A percentile compares a stretch with the other conserved stretches of the same genome.
Conservation (phyloP, 169 alveolate genomes). For the Prorocentrum cordatum region DNA sequence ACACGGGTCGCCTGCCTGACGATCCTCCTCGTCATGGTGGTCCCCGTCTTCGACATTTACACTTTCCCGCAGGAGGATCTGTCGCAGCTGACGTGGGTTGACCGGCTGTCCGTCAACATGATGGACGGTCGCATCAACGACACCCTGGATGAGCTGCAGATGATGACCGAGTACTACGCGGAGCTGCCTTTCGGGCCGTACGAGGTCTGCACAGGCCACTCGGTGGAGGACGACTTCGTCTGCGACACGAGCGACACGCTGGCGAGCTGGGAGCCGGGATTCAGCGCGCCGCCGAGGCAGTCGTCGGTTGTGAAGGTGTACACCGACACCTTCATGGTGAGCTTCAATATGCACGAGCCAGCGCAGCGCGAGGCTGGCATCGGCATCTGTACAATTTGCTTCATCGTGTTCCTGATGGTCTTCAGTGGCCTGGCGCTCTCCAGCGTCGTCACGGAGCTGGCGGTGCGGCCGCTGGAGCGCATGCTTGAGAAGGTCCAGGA, state of each 20-base stretch:
- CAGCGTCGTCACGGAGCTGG: conserved; percentile 42
- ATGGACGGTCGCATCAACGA: neutral
- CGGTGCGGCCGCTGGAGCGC: conserved; percentile 63
- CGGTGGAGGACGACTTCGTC: neutral
- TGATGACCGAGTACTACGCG: neutral
- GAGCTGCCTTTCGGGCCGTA: neutral
- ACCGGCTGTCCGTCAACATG: conserved; percentile 18
- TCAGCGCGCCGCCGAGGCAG: conserved; percentile 20
- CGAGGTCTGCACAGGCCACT: neutral
- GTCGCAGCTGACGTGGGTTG: conserved; percentile 57
- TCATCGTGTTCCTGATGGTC: conserved; percentile 50
- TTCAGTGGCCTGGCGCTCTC: conserved; percentile 53
- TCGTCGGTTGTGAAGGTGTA: conserved; percentile 13
- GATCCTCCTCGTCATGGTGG: conserved; percentile 47
- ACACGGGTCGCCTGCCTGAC: conserved; percentile 61
- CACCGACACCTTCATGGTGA: conserved; percentile 6
- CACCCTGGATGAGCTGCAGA: too few relatives aligned
- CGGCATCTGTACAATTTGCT: conserved; percentile 16
- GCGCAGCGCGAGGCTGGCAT: conserved; percentile 28
- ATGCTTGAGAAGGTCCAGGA: conserved; percentile 56
- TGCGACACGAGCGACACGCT: too few relatives aligned
- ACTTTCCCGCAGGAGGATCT: conserved; percentile 59
- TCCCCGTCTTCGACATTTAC: conserved; percentile 63
- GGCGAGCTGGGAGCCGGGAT: too few relatives aligned
- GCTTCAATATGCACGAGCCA: conserved; percentile 10